Base-by-base conservation (phyloP, 805 yeast genomes). In the Candida sanyiensis region DNA sequence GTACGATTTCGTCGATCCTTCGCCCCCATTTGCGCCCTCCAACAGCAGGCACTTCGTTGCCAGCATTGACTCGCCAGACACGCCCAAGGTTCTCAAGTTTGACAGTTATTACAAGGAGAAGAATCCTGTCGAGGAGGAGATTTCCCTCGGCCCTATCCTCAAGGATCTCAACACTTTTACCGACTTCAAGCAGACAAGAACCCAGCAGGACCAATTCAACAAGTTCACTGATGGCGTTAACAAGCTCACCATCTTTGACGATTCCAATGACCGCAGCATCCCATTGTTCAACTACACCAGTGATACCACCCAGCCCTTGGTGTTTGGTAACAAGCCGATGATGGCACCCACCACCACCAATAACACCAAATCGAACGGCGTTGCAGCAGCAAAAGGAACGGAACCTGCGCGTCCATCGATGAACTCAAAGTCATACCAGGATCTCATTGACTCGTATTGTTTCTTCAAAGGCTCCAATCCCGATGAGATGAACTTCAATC, bases 381-480 rank as follows among this genome's bases (percentile, higher is more conserved):
- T 16, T 7, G 20, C 13, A 13, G 25, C 26, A 12, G 20, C 43
- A 20, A 29, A 33, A 25, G 21, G 17, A 16, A 6, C 10, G 4
- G 20, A 16, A 23, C 22, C 27, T 13, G 27, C 35, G n/a, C 16
- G 13, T 38, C 68, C 70, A 3, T 49, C 56, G 11, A 57, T 72
- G 38, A 66, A 74, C 47, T 69, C 81, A 5, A 67, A 70, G 48
- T 63, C 77, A 1, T 79, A 79, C 50, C 70, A 72, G 46, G 75
- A 77, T 42, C 57, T 79, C 16, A 57, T 80, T 37, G 77, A 77
- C 35, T 69, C 73, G 21, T 80, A 75, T 50, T 80, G 86, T 47
- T 80, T 80, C 49, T 79, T 72, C 49, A 61, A 66, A 43, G 58
- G 70, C 9, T 20, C 27, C 15, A 36, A 28, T 5, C 19, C 23